These are phyloP conservation scores for Porodaedalea pini DNA, from an alignment of 1,284 basidiomycete species.

Conservation along the genomic window DNA sequence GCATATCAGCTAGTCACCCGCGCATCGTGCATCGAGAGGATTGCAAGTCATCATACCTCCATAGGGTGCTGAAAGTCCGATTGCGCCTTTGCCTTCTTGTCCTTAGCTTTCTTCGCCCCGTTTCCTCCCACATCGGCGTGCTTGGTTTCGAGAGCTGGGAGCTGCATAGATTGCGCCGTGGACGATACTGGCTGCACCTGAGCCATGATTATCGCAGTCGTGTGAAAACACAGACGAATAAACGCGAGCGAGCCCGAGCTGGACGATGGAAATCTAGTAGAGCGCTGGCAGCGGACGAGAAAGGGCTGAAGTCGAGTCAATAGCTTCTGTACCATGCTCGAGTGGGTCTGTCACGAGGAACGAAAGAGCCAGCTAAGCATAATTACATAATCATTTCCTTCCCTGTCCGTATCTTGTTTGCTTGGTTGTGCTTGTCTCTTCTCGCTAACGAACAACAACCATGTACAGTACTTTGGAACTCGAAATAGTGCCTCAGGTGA, in stretches of 20 bases:
- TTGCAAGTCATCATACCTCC: slow-evolving; percentile 34
- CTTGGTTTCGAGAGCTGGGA: slow-evolving; percentile 31
- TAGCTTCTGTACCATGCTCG: neutral
- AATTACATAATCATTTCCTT: neutral
- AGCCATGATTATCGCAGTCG: neutral
- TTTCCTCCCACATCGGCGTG: slow-evolving; percentile 25
- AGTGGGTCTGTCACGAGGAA: neutral
- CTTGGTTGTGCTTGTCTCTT: too few relatives aligned
- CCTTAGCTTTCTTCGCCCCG: slow-evolving; percentile 45
- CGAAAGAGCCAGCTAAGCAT: slow-evolving; percentile 1
- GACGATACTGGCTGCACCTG: slow-evolving; percentile 32
- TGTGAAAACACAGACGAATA: neutral
- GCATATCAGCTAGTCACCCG: neutral
- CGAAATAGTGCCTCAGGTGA: too few relatives aligned
- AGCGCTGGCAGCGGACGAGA: neutral
- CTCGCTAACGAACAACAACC: too few relatives aligned
- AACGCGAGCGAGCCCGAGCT: too few relatives aligned
- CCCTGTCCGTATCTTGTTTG: neutral
- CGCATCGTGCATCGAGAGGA: slow-evolving; percentile 17
- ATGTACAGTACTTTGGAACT: too few relatives aligned
- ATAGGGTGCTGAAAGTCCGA: slow-evolving; percentile 58
- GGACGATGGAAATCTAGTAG: neutral
- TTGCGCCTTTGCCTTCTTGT: slow-evolving; percentile 45
- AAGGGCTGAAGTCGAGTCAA: neutral
- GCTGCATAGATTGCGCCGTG: slow-evolving; percentile 36